Evolutionary conservation across 2,329 filamentous ascomycete species (phyloP), one percentile per base, ranked within the genome.

Genomic region (Graphilbum fragrans): DNA sequence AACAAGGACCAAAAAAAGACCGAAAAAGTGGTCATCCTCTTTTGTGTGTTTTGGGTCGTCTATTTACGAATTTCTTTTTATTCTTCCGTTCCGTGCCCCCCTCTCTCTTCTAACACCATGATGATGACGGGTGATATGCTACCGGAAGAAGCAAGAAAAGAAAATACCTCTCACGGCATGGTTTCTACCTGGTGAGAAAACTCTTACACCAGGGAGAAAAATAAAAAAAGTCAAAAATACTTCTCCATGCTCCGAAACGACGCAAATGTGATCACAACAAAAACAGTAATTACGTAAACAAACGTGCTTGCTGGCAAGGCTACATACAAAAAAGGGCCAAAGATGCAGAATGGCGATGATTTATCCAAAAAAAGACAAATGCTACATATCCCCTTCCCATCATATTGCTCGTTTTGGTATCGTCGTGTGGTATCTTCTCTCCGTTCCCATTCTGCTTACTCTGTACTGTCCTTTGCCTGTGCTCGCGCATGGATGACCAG

Each of bases 401-500:
- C 14, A 39, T 8, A 7, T 32, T 5, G 6, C 29, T 32, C 32
- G 5, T 9, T 34, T 8, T 33, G 11, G 17, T n/a, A 6, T 33
- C 32, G 32, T 19, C 11, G 10, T 34, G 17, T 22, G n/a, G n/a
- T n/a, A n/a, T n/a, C n/a, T n/a, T n/a, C n/a, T n/a, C n/a, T n/a
- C n/a, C n/a, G n/a, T n/a, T n/a, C 7, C 7, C 23, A 12, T 27
- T 7, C 7, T 27, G 7, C 7, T 16, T 31, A 31, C 29, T 31
- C 11, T 5, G 14, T 16, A 16, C 29, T 16, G 6, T 41, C n/a
- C 12, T 18, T 18, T n/a, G 21, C 29, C 37, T 47, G 44, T 3
- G 34, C 45, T 9, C 55, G 50, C 4, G 55, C 50, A 41, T 51
- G 47, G 25, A 55, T 20, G 2, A 72, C 55, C 27, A 69, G 48